Base-by-base conservation (phyloP, 306 rosid species). In the Dryas octopetala region DNA sequence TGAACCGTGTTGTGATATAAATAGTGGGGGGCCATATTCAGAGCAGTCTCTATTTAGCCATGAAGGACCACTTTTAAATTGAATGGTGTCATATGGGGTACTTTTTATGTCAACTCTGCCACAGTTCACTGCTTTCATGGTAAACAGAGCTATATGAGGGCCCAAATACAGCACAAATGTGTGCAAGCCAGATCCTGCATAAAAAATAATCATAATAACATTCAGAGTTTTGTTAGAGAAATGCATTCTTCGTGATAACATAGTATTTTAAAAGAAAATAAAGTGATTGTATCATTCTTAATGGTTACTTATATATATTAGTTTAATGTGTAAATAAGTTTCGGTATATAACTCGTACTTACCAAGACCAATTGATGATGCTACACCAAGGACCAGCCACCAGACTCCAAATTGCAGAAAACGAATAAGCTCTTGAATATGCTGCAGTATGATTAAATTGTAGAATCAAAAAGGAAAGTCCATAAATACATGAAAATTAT, bases 1-100 rank as follows among this genome's bases (percentile, higher is more conserved):
- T 48, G 83, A 81, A 85, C 88, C 84, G 60, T 87, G 28, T 40
- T 5, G 75, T 49, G 83, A 70, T 73, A 71, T 59, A 75, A 83
- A 89, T 52, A 84, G 46, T 4, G 90, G 88, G 64, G 86, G 86
- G 26, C 95, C 95, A 57, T 80, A 89, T 63, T 84, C 74, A 9
- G 85, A 84, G 83, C 91, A 89, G 63, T 85, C 80, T 76, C 78
- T 89, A 69, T 87, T 83, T 61, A 89, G 84, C 95, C 95, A 89
- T 40, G 95, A 85, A 68, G 95, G 90, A 72, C 86, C 76, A 50
- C 78, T 84, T 68, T 84, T 82, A 78, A 85, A 82, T 70, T 85
- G 90, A 78, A 84, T 82, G 43, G 95, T 87, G 76, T 89, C 91
- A 83, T 85, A 89, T 3, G 87, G 86, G 73, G 95, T 87, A 76